A percentile compares a stretch with the other conserved stretches of the same genome.
Evolutionary conservation across 768 basidiomycete genomes (phyloP).

Genomic region (Lepiota brunneoincarnata): DNA sequence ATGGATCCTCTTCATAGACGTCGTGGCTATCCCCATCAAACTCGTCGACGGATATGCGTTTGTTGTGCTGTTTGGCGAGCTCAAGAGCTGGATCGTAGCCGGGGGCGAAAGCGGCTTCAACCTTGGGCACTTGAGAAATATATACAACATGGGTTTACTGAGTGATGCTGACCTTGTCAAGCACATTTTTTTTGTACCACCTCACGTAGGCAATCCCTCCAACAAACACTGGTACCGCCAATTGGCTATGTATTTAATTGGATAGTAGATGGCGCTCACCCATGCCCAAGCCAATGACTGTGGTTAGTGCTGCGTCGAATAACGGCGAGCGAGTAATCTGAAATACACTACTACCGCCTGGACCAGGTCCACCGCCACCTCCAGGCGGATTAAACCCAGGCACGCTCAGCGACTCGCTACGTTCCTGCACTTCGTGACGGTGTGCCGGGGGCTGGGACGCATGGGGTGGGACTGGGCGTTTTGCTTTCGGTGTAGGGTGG

Average conservation of each 20-base stretch:
- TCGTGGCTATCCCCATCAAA: conserved; percentile 25
- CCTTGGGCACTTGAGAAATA: conserved; percentile 37
- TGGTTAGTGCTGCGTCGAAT: conserved; percentile 55
- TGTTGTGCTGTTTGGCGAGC: conserved; percentile 50
- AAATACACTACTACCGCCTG: conserved; percentile 30
- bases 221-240: conserved; percentile 47
- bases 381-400: conserved; percentile 45
- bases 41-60: conserved; percentile 24
- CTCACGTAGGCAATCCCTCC: conserved; percentile 71
- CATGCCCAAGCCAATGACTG: conserved; percentile 59
- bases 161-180: conserved; percentile 59
- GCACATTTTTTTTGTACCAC: conserved; percentile 83
- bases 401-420: conserved; percentile 31
- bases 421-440: conserved; percentile 42
- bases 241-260: conserved; percentile 5
- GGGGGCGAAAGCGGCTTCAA: conserved; percentile 71
- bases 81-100: conserved; percentile 86
- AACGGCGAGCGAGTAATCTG: conserved; percentile 40
- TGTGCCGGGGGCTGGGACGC: conserved; percentile 18
- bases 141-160: neutral
- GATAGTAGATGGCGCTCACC: conserved; percentile 31
- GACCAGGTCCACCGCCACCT: conserved; percentile 27
- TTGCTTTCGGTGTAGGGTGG: conserved; percentile 12
- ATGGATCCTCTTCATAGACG: conserved; percentile 34
- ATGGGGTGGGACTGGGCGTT: conserved; percentile 2